These are phyloP conservation scores for Saccharomyces eubayanus DNA, from an alignment of 805 yeast species.

Conservation along the genomic window DNA sequence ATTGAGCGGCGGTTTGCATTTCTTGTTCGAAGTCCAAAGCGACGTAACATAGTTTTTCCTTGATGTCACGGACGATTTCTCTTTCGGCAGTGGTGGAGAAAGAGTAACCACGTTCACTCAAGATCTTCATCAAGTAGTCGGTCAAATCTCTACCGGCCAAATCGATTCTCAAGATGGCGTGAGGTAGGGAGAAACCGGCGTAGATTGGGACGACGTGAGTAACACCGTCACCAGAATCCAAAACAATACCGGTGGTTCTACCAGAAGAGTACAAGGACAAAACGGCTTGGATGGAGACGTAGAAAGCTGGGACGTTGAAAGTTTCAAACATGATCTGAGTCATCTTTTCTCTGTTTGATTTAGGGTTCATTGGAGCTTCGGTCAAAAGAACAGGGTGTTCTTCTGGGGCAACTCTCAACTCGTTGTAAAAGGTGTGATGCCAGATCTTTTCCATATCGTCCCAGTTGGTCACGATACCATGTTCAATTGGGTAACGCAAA, in stretches of 20 bases:
- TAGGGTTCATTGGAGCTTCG: slow-evolving; percentile 99
- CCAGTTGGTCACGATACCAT: slow-evolving; percentile 99
- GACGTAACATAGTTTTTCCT: slow-evolving; percentile 98
- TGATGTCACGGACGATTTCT: slow-evolving; percentile 82
- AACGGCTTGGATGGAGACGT: slow-evolving; percentile 97
- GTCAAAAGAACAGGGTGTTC: slow-evolving; percentile 99
- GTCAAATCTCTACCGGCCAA: slow-evolving; percentile 99
- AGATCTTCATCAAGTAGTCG: slow-evolving; percentile 96
- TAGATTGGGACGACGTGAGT: slow-evolving; percentile 99
- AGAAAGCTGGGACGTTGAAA: slow-evolving; percentile 98
- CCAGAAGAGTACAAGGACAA: slow-evolving; percentile 97
- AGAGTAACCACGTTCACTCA: slow-evolving; percentile 97
- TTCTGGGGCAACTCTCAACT: slow-evolving; percentile 99
- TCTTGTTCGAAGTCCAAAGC: slow-evolving; percentile 99
- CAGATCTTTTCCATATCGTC: slow-evolving; percentile 99
- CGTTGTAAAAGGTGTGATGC: slow-evolving; percentile 99
- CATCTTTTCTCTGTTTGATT: slow-evolving; percentile 99
- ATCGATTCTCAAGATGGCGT: slow-evolving; percentile 97
- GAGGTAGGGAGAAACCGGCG: slow-evolving; percentile 99
- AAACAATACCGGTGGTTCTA: slow-evolving; percentile 99
- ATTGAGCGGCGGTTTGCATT: slow-evolving; percentile 97
- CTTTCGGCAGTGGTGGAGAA: slow-evolving; percentile 99
- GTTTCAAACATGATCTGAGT: slow-evolving; percentile 99
- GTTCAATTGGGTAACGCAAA: slow-evolving; percentile 98
- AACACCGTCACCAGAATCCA: slow-evolving; percentile 99